Evolutionary conservation across 257 asterid species (phyloP).

Genomic region (Jacaranda copaia): DNA sequence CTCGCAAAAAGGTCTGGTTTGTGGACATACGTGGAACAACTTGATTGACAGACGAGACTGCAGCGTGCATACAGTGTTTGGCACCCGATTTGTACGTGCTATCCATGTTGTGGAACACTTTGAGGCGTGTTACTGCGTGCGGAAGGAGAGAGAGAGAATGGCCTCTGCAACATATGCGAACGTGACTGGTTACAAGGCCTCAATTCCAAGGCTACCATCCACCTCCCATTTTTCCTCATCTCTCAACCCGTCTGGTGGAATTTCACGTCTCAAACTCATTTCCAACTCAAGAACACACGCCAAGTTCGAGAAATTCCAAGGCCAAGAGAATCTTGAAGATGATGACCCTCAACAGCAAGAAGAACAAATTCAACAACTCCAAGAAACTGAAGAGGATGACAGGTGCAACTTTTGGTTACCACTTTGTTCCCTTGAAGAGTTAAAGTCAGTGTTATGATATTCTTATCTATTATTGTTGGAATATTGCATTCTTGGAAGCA

Average conservation of each 20-base stretch:
- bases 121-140: background rate
- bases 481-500: background rate
- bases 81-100: slow-evolving; percentile 8
- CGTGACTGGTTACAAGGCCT: slow-evolving; percentile 43
- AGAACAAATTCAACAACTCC: slow-evolving; percentile 9
- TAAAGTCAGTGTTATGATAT: background rate
- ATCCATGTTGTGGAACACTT: background rate
- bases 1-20: background rate
- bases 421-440: background rate
- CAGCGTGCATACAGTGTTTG: background rate
- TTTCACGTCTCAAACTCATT: slow-evolving; percentile 36
- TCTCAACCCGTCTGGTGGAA: slow-evolving; percentile 31
- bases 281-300: slow-evolving; percentile 53
- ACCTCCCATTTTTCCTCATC: slow-evolving; percentile 44
- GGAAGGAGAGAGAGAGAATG: slow-evolving; percentile 48
- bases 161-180: slow-evolving; percentile 59
- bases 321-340: slow-evolving; percentile 52
- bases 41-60: background rate
- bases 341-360: slow-evolving; percentile 35
- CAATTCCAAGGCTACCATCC: slow-evolving; percentile 46
- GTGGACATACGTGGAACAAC: slow-evolving; percentile 18
- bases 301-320: slow-evolving; percentile 82
- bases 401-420: slow-evolving; percentile 45
- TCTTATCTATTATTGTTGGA: no score
- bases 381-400: slow-evolving; percentile 74